Conservation (phyloP, 129 eudicot genomes). For the Centaurea solstitialis region DNA sequence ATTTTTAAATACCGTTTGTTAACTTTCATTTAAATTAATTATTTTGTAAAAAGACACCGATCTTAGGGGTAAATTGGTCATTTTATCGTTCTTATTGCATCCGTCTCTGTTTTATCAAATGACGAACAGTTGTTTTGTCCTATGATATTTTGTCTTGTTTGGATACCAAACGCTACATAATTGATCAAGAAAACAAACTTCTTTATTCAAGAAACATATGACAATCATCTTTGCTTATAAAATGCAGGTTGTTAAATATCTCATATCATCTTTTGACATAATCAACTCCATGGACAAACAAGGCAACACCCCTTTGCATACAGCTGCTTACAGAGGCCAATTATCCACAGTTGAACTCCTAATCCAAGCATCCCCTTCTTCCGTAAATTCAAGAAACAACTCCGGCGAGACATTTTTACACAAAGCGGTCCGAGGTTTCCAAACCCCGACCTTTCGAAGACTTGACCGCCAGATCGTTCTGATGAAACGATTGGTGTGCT, state of each 20-base stretch:
- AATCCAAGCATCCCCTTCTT: constrained; percentile 60
- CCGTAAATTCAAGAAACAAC: constrained; percentile 50
- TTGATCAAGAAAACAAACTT: neutral
- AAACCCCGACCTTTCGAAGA: constrained; percentile 67
- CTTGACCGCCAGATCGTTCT: constrained; percentile 78
- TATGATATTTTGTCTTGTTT: too few relatives aligned
- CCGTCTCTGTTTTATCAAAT: neutral
- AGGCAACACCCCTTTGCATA: constrained; percentile 88
- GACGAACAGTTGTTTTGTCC: too few relatives aligned
- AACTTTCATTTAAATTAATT: too few relatives aligned
- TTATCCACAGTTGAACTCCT: constrained; percentile 62
- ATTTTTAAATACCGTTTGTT: too few relatives aligned
- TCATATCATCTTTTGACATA: constrained; percentile 46
- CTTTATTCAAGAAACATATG: neutral
- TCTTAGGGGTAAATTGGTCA: neutral
- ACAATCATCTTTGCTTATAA: neutral
- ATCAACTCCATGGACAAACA: constrained; percentile 62
- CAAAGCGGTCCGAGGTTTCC: constrained; percentile 71
- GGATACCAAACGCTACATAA: too few relatives aligned
- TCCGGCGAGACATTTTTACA: constrained; percentile 85
- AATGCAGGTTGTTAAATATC: constrained; percentile 74
- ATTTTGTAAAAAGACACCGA: too few relatives aligned
- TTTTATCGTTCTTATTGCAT: too few relatives aligned
- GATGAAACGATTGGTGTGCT: constrained; percentile 63
- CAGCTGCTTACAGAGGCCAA: constrained; percentile 89